A percentile compares a stretch with the other conserved stretches of the same genome.
Evolutionary conservation across 2,329 filamentous ascomycete genomes (phyloP).

Genomic region (Colletotrichum truncatum): DNA sequence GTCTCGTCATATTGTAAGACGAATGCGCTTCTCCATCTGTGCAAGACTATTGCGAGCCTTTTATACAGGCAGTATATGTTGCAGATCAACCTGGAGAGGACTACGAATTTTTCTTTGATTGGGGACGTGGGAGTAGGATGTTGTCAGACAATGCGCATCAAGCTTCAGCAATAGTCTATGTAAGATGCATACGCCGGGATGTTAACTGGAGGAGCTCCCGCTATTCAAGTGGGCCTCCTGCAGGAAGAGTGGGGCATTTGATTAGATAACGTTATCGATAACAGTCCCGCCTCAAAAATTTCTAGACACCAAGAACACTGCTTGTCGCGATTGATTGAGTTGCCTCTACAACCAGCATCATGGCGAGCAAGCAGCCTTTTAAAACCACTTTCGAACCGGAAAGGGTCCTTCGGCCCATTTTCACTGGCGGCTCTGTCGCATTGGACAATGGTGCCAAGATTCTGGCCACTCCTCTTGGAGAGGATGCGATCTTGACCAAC

Average conservation of each 20-base stretch:
- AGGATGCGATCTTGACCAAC: slow-evolving; percentile 90
- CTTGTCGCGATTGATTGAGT: slow-evolving; percentile 6
- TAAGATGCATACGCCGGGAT: slow-evolving; percentile 1
- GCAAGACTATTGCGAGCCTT: too few species aligned
- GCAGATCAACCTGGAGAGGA: too few species aligned
- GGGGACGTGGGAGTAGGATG: too few species aligned
- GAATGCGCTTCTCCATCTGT: not conserved
- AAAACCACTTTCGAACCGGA: slow-evolving; percentile 92
- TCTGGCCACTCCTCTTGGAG: slow-evolving; percentile 88
- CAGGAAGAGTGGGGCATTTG: not conserved
- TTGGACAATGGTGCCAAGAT: slow-evolving; percentile 84
- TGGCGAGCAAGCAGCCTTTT: slow-evolving; percentile 70
- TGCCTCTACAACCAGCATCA: slow-evolving; percentile 39
- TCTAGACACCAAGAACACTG: not conserved
- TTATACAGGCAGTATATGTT: too few species aligned
- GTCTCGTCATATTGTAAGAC: slow-evolving; percentile 26
- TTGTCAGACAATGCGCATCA: too few species aligned
- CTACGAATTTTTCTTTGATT: too few species aligned
- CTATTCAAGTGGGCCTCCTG: slow-evolving; percentile 1
- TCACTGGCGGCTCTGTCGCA: slow-evolving; percentile 88
- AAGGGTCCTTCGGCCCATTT: slow-evolving; percentile 89
- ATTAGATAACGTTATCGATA: slow-evolving; percentile 30
- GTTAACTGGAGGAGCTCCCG: not conserved
- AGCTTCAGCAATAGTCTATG: slow-evolving; percentile 1
- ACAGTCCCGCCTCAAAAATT: slow-evolving; percentile 22